These are phyloP conservation scores for Bruguiera gymnorhiza DNA, from an alignment of 345 rosid species.

Conservation along the genomic window DNA sequence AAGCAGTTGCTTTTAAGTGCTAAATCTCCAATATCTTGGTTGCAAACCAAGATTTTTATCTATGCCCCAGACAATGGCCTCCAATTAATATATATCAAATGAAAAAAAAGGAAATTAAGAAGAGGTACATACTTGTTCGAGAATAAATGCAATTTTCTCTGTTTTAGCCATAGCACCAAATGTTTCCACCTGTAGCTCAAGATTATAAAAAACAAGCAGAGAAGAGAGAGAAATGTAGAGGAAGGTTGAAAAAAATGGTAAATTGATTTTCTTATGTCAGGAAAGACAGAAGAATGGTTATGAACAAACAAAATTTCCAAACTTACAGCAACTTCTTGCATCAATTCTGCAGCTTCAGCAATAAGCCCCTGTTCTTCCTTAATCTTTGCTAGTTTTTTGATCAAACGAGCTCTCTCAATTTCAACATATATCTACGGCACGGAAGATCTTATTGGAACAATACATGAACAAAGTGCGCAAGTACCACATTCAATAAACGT, in stretches of 20 bases:
- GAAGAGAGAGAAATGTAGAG: neutral
- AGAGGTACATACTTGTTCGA: conserved; percentile 64
- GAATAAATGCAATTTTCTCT: conserved; percentile 92
- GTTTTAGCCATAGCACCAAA: conserved; percentile 98
- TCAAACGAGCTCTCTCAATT: conserved; percentile 89
- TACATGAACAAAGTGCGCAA: neutral
- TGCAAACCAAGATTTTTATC: neutral
- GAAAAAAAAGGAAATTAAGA: neutral
- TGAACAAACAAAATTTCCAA: conserved; percentile 1
- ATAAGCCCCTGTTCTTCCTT: conserved; percentile 84
- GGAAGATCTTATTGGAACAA: conserved; percentile 2
- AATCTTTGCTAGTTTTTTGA: conserved; percentile 82
- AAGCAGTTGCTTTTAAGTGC: neutral
- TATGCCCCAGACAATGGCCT: neutral
- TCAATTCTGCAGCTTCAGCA: conserved; percentile 95
- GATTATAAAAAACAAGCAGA: conserved; percentile 8
- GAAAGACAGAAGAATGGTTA: neutral
- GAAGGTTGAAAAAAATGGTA: neutral
- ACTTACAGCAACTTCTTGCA: conserved; percentile 98
- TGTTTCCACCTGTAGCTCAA: conserved; percentile 70
- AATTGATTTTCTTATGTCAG: neutral
- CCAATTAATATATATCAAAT: neutral
- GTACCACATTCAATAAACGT: neutral
- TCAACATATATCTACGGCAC: conserved; percentile 79
- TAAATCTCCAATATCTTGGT: conserved; percentile 1